Evolutionary conservation across 2,329 filamentous ascomycete genomes (phyloP).

Genomic region (Cercospora sp.): DNA sequence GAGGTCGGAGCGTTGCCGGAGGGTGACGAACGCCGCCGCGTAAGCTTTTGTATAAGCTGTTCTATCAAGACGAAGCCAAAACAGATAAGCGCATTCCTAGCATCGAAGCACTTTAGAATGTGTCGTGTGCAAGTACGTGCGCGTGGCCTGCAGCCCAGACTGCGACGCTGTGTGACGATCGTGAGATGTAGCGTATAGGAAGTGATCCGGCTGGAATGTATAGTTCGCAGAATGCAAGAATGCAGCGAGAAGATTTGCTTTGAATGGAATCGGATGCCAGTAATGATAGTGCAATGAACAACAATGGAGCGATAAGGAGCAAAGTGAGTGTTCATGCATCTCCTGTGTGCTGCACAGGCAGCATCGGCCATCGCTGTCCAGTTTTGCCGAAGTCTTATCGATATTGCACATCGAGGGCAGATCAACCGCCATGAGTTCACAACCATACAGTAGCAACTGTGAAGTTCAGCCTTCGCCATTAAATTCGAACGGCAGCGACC

Average conservation of each 20-base stretch:
- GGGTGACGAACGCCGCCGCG: slow-evolving; percentile 10
- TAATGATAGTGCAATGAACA: background rate
- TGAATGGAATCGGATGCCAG: background rate
- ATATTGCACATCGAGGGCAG: background rate
- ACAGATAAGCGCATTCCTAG: background rate
- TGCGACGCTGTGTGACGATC: background rate
- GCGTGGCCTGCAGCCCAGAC: background rate
- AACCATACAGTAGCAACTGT: too few relatives aligned
- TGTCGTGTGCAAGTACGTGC: background rate
- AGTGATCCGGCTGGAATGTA: slow-evolving; percentile 1
- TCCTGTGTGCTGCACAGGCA: background rate
- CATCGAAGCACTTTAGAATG: background rate
- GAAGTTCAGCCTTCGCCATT: too few relatives aligned
- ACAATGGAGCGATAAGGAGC: background rate
- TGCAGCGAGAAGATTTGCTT: background rate
- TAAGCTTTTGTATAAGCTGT: slow-evolving; percentile 16
- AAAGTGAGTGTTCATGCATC: background rate
- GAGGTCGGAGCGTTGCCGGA: background rate
- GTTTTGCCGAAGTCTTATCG: background rate
- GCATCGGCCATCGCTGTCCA: background rate
- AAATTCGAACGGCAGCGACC: too few relatives aligned
- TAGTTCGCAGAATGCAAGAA: background rate
- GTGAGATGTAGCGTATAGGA: background rate
- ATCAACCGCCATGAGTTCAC: too few relatives aligned
- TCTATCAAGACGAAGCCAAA: background rate